Percentiles rank a stretch among this genome's conserved stretches.
Conservation (phyloP, 148 eudicot species). For the Spergularia bocconei region DNA sequence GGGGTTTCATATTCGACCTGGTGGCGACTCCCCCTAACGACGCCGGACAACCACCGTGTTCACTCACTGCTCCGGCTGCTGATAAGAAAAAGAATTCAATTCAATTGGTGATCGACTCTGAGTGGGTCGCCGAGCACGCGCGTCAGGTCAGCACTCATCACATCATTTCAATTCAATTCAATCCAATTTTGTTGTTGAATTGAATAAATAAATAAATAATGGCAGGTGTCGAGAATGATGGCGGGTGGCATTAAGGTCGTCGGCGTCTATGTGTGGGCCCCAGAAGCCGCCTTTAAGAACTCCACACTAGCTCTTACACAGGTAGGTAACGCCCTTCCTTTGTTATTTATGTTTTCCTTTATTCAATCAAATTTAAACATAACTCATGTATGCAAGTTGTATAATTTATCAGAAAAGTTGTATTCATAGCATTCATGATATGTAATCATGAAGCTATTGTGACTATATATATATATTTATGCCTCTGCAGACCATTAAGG, state of each 20-base stretch:
- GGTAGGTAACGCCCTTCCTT: too few relatives aligned
- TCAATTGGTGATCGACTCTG: conserved; percentile 44
- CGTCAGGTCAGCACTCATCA: conserved; percentile 60
- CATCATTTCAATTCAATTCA: not conserved
- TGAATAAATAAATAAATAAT: too few relatives aligned
- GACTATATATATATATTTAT: not conserved
- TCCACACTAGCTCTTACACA: conserved; percentile 74
- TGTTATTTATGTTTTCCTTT: too few relatives aligned
- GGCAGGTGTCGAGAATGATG: conserved; percentile 95
- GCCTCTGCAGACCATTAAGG: conserved; percentile 62
- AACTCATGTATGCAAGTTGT: too few relatives aligned
- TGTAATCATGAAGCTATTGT: too few relatives aligned
- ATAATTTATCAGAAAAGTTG: too few relatives aligned
- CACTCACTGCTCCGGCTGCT: conserved; percentile 34
- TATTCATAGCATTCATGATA: too few relatives aligned
- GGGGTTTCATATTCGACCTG: conserved; percentile 76
- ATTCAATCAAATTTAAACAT: too few relatives aligned
- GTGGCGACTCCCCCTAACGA: conserved; percentile 78
- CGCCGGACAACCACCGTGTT: conserved; percentile 71
- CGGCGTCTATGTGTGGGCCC: conserved; percentile 81
- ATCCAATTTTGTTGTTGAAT: too few relatives aligned
- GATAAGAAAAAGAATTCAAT: conserved; percentile 23
- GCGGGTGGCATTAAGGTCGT: conserved; percentile 86
- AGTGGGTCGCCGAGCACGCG: conserved; percentile 94
- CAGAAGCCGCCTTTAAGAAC: conserved; percentile 71